Base-by-base conservation (phyloP, 2,329 filamentous ascomycete genomes). In the Xylaria arbuscula region DNA sequence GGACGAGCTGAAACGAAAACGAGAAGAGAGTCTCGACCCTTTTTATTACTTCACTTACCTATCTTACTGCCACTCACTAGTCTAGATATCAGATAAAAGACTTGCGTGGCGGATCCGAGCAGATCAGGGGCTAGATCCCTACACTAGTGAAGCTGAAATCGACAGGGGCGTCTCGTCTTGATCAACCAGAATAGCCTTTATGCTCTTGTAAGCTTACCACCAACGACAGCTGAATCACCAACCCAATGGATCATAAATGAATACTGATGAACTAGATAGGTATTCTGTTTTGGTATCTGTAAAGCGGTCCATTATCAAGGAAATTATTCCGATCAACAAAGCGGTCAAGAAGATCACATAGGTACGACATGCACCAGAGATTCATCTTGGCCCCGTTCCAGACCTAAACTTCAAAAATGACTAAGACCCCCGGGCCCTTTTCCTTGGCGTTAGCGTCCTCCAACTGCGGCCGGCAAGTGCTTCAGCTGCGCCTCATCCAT, bases 1-100 rank as follows among this genome's bases (percentile, higher is more conserved):
- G 48, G 36, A 47, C 51, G 57, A 68, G 62, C 66, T 68, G 66
- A 66, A 66, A 68, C 45, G 56, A 64, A 62, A 57, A 57, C 34
- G 34, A n/a, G 32, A 48, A 38, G 62, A 66, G 47, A 45, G 47
- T 42, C 57, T 54, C 19, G 54, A 42, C 62, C 40, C 57, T 58
- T 62, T 66, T 67, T 60, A 66, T 56, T 51, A 34, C 58, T 55
- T 28, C 32, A 7, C 57, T 17, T 53, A 38, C 55, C 10, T 36
- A 42, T 55, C 36, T 34, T 36, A 22, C n/a, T 34, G 19, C 40
- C 17, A 51, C 6, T 34, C 57, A 28, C 56, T 61, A 59, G 51
- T 15, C 32, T 50, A n/a, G 17, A 51, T 53, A 5, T 45, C 45
- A 19, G 40, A 11, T 34, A 17, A 13, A 53, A 57, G 28, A 58